A percentile compares a stretch with the other conserved stretches of the same genome.
These are phyloP conservation scores for Tetrapyrgos nigripes DNA, from an alignment of 1,284 basidiomycete genomes.

Conservation along the genomic window DNA sequence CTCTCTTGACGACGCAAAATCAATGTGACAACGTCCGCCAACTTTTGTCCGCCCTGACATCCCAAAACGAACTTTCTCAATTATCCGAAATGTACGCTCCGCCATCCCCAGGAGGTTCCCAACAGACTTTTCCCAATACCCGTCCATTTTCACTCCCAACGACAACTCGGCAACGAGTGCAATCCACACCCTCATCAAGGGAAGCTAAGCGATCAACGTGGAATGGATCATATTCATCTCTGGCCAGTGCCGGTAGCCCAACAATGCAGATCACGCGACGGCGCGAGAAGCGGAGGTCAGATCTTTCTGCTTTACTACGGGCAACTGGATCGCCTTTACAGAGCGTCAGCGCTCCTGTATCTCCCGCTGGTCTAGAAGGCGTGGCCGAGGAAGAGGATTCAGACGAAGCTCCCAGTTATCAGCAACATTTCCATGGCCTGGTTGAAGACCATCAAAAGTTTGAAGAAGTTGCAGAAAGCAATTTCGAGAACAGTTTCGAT, in stretches of 20 bases:
- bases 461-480: too few species aligned
- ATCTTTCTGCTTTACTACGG: conserved; percentile 54
- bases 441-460: too few species aligned
- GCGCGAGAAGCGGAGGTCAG: conserved; percentile 58
- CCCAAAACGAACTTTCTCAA: conserved; percentile 70
- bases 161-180: conserved; percentile 26
- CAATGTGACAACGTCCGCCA: conserved; percentile 83
- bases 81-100: conserved; percentile 87
- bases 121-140: conserved; percentile 32
- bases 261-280: conserved; percentile 46
- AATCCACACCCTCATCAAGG: conserved; percentile 32
- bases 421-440: too few species aligned
- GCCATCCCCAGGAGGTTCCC: conserved; percentile 53
- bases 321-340: conserved; percentile 27
- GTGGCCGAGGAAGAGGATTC: conserved; percentile 33
- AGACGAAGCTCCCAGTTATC: too few species aligned
- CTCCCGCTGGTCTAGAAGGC: conserved; percentile 14
- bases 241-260: conserved; percentile 52
- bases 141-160: conserved; percentile 53
- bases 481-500: too few species aligned
- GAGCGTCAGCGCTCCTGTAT: conserved; percentile 51
- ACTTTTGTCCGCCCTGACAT: conserved; percentile 75
- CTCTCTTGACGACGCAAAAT: conserved; percentile 73
- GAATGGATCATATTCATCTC: conserved; percentile 67
- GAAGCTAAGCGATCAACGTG: conserved; percentile 72